Evolutionary conservation across 163 green algal genomes (phyloP).

Genomic region (Picocystis sp.): DNA sequence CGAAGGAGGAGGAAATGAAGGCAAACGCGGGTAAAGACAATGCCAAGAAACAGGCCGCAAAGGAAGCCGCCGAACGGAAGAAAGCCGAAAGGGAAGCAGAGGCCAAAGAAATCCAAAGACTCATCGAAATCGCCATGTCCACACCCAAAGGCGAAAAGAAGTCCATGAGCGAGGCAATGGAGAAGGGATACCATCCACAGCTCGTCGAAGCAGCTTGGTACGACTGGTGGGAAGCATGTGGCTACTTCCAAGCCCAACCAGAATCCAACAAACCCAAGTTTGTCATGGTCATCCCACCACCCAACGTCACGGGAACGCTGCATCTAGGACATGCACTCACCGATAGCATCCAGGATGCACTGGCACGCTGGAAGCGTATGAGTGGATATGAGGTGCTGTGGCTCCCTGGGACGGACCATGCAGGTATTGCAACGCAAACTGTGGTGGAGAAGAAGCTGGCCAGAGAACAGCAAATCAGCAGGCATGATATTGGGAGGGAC

Average conservation of each 20-base stretch:
- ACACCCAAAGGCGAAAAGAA: conserved; percentile 76
- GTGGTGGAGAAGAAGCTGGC: conserved; percentile 93
- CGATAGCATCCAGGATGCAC: conserved; percentile 79
- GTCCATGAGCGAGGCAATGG: conserved; percentile 39
- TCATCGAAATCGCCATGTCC: conserved; percentile 28
- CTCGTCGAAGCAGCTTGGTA: conserved; percentile 66
- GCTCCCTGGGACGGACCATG: conserved; percentile 92
- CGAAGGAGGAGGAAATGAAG: conserved; percentile 68
- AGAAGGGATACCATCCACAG: conserved; percentile 70
- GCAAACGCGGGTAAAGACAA: conserved; percentile 11
- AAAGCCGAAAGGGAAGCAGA: conserved; percentile 1
- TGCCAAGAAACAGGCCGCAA: neutral
- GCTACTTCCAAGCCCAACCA: conserved; percentile 31
- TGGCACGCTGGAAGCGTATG: conserved; percentile 85
- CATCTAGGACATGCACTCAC: conserved; percentile 95
- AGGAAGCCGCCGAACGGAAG: conserved; percentile 48
- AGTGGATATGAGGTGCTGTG: conserved; percentile 81
- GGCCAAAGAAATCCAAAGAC: neutral
- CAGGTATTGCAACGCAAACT: conserved; percentile 89
- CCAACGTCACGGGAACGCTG: conserved; percentile 93
- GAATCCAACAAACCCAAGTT: conserved; percentile 35
- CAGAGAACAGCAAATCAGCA: conserved; percentile 48
- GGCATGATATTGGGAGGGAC: conserved; percentile 88
- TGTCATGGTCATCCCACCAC: conserved; percentile 89
- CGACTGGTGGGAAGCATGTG: conserved; percentile 57